A percentile compares a stretch with the other conserved stretches of the same genome.
Conservation (phyloP, 1,284 basidiomycete species). For the Wolfiporia cocos region DNA sequence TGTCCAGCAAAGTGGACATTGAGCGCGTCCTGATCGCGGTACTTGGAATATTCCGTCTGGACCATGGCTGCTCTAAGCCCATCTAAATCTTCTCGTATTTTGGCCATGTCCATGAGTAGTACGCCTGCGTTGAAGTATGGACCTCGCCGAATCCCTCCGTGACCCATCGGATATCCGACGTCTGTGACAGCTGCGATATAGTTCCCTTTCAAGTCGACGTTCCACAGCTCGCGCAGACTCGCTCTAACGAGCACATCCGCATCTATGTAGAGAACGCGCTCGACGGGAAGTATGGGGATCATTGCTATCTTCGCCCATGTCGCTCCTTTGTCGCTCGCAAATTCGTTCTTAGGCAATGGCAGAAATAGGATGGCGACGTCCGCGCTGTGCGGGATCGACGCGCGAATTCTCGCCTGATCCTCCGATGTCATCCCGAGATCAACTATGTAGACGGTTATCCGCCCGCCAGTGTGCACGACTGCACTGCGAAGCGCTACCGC, state of each 20-base stretch:
- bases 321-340: slow-evolving; percentile 26
- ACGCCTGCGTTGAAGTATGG: slow-evolving; percentile 55
- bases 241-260: slow-evolving; percentile 43
- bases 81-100: slow-evolving; percentile 22
- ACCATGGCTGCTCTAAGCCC: slow-evolving; percentile 24
- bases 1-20: slow-evolving; percentile 38
- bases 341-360: slow-evolving; percentile 26
- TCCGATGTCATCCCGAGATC: slow-evolving; percentile 36
- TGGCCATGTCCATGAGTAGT: slow-evolving; percentile 42
- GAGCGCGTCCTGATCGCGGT: slow-evolving; percentile 45
- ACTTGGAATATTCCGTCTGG: slow-evolving; percentile 25
- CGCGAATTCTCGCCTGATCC: slow-evolving; percentile 30
- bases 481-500: slow-evolving; percentile 42
- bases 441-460: slow-evolving; percentile 44
- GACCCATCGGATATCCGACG: slow-evolving; percentile 46
- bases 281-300: slow-evolving; percentile 37
- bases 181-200: slow-evolving; percentile 40
- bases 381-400: slow-evolving; percentile 22
- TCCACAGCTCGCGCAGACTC: slow-evolving; percentile 39
- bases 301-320: slow-evolving; percentile 50
- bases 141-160: slow-evolving; percentile 23
- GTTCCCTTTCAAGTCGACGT: slow-evolving; percentile 34
- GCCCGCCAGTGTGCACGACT: slow-evolving; percentile 29
- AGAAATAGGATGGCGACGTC: slow-evolving; percentile 38
- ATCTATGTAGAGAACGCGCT: slow-evolving; percentile 47